Evolutionary conservation across 2,329 filamentous ascomycete genomes (phyloP), one percentile per base, ranked within the genome.

Genomic region (Ophiocordyceps australis): DNA sequence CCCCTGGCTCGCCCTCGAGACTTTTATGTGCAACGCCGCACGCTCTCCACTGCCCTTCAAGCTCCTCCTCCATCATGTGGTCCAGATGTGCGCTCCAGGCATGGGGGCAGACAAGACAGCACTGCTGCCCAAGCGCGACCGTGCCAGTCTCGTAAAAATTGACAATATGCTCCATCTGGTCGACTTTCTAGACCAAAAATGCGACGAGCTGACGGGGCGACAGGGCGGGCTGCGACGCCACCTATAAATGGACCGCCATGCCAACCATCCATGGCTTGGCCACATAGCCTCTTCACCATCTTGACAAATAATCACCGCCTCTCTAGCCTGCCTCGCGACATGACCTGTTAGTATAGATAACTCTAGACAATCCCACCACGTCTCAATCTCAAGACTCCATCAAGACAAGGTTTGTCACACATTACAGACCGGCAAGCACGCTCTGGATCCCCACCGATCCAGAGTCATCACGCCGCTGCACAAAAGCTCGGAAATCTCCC

Each of bases 381-480:
- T 19, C 23, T 14, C 12, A 14, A 19, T 14, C 12, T 18, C n/a
- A 16, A 9, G 12, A 11, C 16, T 20, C 4, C 19, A 25, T 13
- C 11, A 15, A 22, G n/a, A n/a, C n/a, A n/a, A n/a, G n/a, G n/a
- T 14, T 14, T 12, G 22, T 23, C n/a, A n/a, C n/a, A 26, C 17
- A 18, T 30, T 34, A 65, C 35, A 85, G 46, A 26, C 67, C 62
- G 38, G 72, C 74, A 42, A 94, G 55, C 26, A 89, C 78, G 44
- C 75, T 72, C 55, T 92, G 83, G 39, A 94, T 78, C 1, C 79
- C 83, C 14, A 75, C 66, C 35, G 68, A 83, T 32, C 71, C 69
- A 16, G 74, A 76, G 52, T 95, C 86, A 45, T 94, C 86, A 32
- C 86, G 65, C 51, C 70, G 74, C 46, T 80, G 62, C 31, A 95